Evolutionary conservation across 108 stramenopile genomes (phyloP).

Genomic region (Cyclotella baltica): DNA sequence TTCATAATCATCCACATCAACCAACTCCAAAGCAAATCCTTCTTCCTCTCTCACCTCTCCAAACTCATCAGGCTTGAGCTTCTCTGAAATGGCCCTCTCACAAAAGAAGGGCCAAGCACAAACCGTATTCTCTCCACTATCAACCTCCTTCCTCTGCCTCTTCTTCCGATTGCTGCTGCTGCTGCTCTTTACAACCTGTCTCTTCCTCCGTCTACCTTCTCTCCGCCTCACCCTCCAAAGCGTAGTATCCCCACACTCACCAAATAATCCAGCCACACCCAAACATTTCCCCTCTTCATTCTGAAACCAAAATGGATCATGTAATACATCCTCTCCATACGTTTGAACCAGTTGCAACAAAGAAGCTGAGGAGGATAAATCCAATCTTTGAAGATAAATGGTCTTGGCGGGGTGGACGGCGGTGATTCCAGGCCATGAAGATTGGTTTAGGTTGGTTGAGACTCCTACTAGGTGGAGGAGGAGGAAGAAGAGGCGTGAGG

Average conservation of each 20-base stretch:
- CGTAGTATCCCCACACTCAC: conserved; percentile 85
- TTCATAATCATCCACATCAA: conserved; percentile 31
- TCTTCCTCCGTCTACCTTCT: conserved; percentile 36
- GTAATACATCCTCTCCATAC: conserved; percentile 26
- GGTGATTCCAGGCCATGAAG: conserved; percentile 45
- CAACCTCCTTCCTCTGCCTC: background rate
- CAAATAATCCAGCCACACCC: conserved; percentile 66
- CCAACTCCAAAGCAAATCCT: conserved; percentile 45
- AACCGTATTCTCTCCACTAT: conserved; percentile 10
- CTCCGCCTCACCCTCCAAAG: conserved; percentile 65
- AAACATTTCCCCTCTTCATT: conserved; percentile 74
- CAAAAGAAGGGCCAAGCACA: conserved; percentile 56
- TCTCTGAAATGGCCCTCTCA: conserved; percentile 21
- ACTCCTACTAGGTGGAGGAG: conserved; percentile 67
- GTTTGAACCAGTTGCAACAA: conserved; percentile 23
- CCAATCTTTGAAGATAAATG: conserved; percentile 61
- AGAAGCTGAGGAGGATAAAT: conserved; percentile 31
- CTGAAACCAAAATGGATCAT: conserved; percentile 76
- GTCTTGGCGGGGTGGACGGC: conserved; percentile 62
- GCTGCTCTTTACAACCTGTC: conserved; percentile 6
- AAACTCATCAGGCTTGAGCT: conserved; percentile 4
- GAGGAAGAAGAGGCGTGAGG: conserved; percentile 64
- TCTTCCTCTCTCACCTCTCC: conserved; percentile 20
- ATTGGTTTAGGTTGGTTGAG: conserved; percentile 48
- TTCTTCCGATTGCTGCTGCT: conserved; percentile 3